Percentiles rank a stretch among this genome's conserved stretches.
Conservation (phyloP, 2,329 filamentous ascomycete genomes). For the Aureobasidium melanogenum region DNA sequence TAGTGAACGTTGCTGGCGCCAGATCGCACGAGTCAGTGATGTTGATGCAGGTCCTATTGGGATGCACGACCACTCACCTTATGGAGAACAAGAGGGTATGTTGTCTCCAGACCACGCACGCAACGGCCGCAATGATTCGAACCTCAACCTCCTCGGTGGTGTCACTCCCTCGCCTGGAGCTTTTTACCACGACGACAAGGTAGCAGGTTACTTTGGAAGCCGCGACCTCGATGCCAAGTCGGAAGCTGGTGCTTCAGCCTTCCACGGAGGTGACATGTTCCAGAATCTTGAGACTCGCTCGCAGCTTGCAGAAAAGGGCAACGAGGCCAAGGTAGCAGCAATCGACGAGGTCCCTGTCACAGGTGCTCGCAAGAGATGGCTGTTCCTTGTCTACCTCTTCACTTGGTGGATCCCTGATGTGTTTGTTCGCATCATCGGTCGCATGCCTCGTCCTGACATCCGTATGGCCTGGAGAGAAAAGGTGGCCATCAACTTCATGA, state of each 20-base stretch:
- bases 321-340: constrained; percentile 81
- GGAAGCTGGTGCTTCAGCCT: constrained; percentile 83
- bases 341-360: constrained; percentile 77
- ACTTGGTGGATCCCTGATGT: constrained; percentile 89
- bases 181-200: constrained; percentile 66
- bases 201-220: constrained; percentile 71
- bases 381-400: constrained; percentile 70
- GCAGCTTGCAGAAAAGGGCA: constrained; percentile 90
- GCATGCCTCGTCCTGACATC: constrained; percentile 87
- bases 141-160: constrained; percentile 45
- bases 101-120: constrained; percentile 45
- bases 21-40: constrained; percentile 69
- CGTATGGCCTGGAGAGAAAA: constrained; percentile 94
- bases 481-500: constrained; percentile 93
- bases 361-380: constrained; percentile 78
- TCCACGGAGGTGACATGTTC: constrained; percentile 95
- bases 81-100: constrained; percentile 47
- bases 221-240: constrained; percentile 77
- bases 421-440: constrained; percentile 62
- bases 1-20: constrained; percentile 91
- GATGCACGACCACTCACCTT: constrained; percentile 47
- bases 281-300: constrained; percentile 88
- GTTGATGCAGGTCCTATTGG: constrained; percentile 47
- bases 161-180: constrained; percentile 42
- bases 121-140: constrained; percentile 49